Base-by-base conservation (phyloP, 768 basidiomycete genomes). In the Mycena polygramma region DNA sequence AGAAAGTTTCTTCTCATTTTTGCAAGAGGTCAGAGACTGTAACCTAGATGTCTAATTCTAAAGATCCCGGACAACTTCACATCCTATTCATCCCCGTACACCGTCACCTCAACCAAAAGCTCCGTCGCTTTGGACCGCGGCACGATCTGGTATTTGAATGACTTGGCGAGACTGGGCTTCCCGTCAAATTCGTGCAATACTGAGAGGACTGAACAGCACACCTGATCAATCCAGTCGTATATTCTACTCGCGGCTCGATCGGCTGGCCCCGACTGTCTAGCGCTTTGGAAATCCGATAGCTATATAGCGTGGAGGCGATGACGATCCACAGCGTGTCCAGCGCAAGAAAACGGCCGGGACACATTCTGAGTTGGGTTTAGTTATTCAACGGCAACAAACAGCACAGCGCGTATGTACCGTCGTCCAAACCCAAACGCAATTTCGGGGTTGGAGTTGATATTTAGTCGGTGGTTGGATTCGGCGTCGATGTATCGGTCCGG, bases 331-430 rank as follows among this genome's bases (percentile, higher is more conserved):
- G 72, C 62, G 83, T 83, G 0, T 81, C 82, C 58, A 86, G 82
- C 3, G 83, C 86, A 71, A 85, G 80, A 57, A 81, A 81, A 5
- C 85, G 80, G 0, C 88, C 88, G 10, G 87, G 87, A 67, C 88
- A 89, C 24, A 84, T 79, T 26, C 86, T 79, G 6, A 45, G 20
- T 51, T 20, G 5, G 8, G 15, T 22, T 24, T 7, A 11, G 48
- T 48, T 45, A 36, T 1, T 39, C 22, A 17, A n/a, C n/a, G n/a
- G 11, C 15, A n/a, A 30, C n/a, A 11, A 7, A 7, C 6, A 4
- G 14, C 35, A 19, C 4, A 30, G 41, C 7, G 2, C 7, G 20
- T 26, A 10, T 71, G 17, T 68, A 70, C 73, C 76, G 58, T 14
- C 69, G 46, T 14, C 71, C 67, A 48, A 71, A 71, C 11, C 73